Percentiles rank a stretch among this genome's conserved stretches.
Conservation (phyloP, 2,329 filamentous ascomycete species). For the Cladosporium cucumerinum region DNA sequence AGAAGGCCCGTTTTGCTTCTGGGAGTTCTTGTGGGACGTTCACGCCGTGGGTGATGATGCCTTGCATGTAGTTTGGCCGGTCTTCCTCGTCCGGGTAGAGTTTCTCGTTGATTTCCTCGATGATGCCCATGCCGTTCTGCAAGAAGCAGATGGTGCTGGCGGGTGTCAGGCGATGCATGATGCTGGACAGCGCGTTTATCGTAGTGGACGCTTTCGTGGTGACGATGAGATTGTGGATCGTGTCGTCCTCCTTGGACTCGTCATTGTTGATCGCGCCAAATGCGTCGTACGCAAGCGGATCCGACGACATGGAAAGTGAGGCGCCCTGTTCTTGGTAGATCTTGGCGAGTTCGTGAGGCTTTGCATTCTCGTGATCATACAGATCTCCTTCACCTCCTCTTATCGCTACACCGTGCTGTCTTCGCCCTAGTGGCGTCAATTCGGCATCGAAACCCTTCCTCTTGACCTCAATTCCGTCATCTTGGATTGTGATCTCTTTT, state of each 20-base stretch:
- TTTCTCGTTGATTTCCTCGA: constrained; percentile 70
- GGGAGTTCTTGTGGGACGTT: constrained; percentile 39
- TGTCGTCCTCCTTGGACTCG: constrained; percentile 5
- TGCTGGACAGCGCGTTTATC: constrained; percentile 60
- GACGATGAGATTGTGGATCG: constrained; percentile 72
- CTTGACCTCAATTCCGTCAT: constrained; percentile 39
- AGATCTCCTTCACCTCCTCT: constrained; percentile 21
- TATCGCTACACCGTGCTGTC: constrained; percentile 35
- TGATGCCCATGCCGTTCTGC: constrained; percentile 76
- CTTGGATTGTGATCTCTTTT: constrained; percentile 47
- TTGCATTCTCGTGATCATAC: constrained; percentile 25
- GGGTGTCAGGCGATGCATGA: constrained; percentile 64
- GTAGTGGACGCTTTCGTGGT: constrained; percentile 71
- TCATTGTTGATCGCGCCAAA: not conserved
- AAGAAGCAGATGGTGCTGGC: constrained; percentile 72
- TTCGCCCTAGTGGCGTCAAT: constrained; percentile 35
- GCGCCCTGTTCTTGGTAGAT: not conserved
- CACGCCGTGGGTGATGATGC: constrained; percentile 60
- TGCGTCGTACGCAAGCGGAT: not conserved
- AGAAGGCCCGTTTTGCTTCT: constrained; percentile 43
- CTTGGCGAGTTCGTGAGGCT: constrained; percentile 29
- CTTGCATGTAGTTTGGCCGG: constrained; percentile 74
- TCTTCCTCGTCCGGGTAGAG: constrained; percentile 65
- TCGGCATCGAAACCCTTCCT: constrained; percentile 47
- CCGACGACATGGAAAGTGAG: no score